Base-by-base conservation (phyloP, 83 land plant genomes). In the Larix sibirica region DNA sequence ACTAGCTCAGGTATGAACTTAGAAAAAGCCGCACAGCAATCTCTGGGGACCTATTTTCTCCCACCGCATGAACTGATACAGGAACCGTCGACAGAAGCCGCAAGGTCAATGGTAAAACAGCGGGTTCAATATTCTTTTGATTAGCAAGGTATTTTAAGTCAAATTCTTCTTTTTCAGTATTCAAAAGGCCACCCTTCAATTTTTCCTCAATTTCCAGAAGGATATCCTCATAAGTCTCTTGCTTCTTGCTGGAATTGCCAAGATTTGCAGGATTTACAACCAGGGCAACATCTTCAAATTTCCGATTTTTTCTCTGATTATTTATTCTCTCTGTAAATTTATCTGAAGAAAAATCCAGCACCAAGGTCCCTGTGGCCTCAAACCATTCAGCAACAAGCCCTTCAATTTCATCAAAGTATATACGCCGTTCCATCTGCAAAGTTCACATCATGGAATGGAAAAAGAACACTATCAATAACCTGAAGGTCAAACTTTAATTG, bases 331-430 rank as follows among this genome's bases (percentile, higher is more conserved):
- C 66, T 12, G 84, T 61, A 58, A 80, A 81, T 81, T 80, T 93
- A 26, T 79, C 62, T 44, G 78, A 54, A 24, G 44, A 81, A 26
- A 91, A 71, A 81, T 87, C 96, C 59, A 97, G 89, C 56, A 97
- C 89, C 65, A 95, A 84, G 23, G 94, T 94, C 24, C 91, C 86
- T 28, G 98, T 97, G 18, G 89, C 78, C 74, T 93, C 98, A 69
- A 96, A 88, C 99, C 99, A 97, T 38, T 97, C 99, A 36, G 85
- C 93, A 12, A 26, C 82, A 74, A 97, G 82, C 36, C 98, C 97
- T 81, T 90, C 97, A 44, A 92, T 91, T 44, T 95, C 97, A 81
- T 94, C 99, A 77, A 94, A 97, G 64, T 95, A 91, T 80, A 97
- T 87, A 23, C 99, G 87, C 56, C 95, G 89, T 75, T 97, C 99